Evolutionary conservation across 78 protist genomes (phyloP), one percentile per base, ranked within the genome.

Genomic region (slime mould (Dictyostelium discoideum)): DNA sequence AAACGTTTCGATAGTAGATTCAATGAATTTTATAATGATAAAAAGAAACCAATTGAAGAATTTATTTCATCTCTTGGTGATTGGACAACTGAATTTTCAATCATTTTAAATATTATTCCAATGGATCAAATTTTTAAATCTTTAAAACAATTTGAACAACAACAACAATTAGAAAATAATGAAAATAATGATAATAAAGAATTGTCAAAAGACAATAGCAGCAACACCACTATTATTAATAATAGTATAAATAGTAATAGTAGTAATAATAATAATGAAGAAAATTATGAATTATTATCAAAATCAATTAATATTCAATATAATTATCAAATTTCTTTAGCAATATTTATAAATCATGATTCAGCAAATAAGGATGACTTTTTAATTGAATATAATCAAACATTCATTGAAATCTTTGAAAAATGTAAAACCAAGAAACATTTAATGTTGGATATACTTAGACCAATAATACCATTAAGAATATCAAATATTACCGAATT

Each of bases 31-130:
- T 79, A 44, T 44, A 79, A 79, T 24, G 84, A 79, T 20, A 44
- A 39, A 24, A 39, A 79, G 63, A 46, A 79, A 79, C 63, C 84
- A n/a, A 79, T 46, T 0, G 84, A 79, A 18, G 84, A 44, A 22
- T 79, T 79, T 13, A 44, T 79, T 20, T 79, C 84, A 8, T 44
- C 67, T n/a, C n/a, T 79, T 22, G 84, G 84, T 39, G 84, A 79
- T 79, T 79, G 84, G 84, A 79, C 84, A 44, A 44, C 50, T 6
- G 63, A 79, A 79, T 46, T 79, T 22, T 79, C 84, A 79, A 79
- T 79, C 8, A 79, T 79, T 9, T 44, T 79, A 32, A 79, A 79
- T 44, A 46, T 79, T 2, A 22, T 44, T 9, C 32, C 84, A 39
- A 79, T 79, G 67, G 32, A 79, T 44, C 32, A 79, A n/a, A 44